These are phyloP conservation scores for Linnemannia exigua DNA, from an alignment of 192 early-diverging fungal species.

Conservation along the genomic window DNA sequence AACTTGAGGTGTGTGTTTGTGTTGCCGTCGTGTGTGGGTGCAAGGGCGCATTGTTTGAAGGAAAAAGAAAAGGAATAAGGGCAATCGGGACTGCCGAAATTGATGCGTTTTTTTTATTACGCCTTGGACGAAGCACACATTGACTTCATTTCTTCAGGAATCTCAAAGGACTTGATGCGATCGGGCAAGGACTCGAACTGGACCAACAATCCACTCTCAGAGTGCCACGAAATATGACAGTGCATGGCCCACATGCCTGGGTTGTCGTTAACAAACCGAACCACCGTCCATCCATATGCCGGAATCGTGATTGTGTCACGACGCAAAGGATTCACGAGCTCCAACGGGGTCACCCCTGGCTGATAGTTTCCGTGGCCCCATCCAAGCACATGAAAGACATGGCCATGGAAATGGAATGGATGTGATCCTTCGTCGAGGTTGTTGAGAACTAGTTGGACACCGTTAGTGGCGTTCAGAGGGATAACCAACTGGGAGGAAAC, in stretches of 20 bases:
- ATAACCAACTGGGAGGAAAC: conserved; percentile 9
- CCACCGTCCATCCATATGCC: conserved; percentile 32
- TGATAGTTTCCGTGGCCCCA: conserved; percentile 40
- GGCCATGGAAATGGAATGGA: conserved; percentile 61
- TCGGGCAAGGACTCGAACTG: conserved; percentile 49
- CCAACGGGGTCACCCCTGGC: conserved; percentile 4
- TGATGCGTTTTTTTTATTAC: not conserved
- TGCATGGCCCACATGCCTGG: conserved; percentile 60
- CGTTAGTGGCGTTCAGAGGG: conserved; percentile 13
- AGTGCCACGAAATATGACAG: conserved; percentile 66
- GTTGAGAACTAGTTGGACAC: conserved; percentile 40
- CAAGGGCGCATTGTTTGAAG: too few species aligned
- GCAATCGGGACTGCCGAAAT: too few species aligned
- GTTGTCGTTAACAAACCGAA: conserved; percentile 54
- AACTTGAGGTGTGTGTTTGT: not conserved
- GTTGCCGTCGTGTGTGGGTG: not conserved
- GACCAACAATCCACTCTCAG: conserved; percentile 56
- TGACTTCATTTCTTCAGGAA: conserved; percentile 35
- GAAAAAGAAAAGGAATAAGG: too few species aligned
- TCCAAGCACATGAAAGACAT: conserved; percentile 53
- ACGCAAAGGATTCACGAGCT: conserved; percentile 39
- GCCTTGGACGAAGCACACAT: conserved; percentile 20
- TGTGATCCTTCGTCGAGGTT: conserved; percentile 50
- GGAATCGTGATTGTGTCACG: conserved; percentile 55
- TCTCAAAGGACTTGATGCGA: conserved; percentile 27